Base-by-base conservation (phyloP, 1,139 yeast species). In the Kodamaea alishanica region DNA sequence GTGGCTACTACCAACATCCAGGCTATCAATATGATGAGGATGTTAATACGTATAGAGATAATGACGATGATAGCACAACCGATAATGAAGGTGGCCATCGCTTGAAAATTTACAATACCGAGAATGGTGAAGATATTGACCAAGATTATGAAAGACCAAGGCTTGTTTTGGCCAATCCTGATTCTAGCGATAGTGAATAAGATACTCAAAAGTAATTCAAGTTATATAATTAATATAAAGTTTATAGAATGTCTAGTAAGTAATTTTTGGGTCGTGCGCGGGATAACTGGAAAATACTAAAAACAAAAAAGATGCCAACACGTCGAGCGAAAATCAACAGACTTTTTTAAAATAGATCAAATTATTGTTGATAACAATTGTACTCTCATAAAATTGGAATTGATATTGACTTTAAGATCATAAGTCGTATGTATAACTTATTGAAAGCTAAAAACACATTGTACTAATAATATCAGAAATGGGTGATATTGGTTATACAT, bases 81-180 rank as follows among this genome's bases (percentile, higher is more conserved):
- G 55, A 49, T 10, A 45, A 41, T 6, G 52, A 46, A 28, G 47
- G 41, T 8, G 44, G 26, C 1, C 35, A 12, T 24, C 20, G 20
- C 20, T 30, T 30, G 58, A 50, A 37, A 26, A 20, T 26, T 4
- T 32, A 29, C 28, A 38, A 38, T 28, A 58, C 47, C 34, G 33
- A 44, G 31, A 32, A 43, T 29, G 35, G 39, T 6, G 45, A 37
- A n/a, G 51, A 39, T n/a, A 44, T 52, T 6, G 55, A 52, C 20
- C 48, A 60, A 38, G 59, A 60, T 53, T 51, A 65, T 52, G 77
- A 69, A 12, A 51, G 63, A 37, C 65, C 72, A 51, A 67, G 74
- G 35, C 67, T 84, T 48, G 79, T 76, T 42, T 77, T 84, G 37
- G 90, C 89, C 28, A 84, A 84, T 46, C 94, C 94, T 0, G 94